phyloP scores from a whole-genome alignment of 163 green algal species.

The Smithsoniella earleae region DNA sequence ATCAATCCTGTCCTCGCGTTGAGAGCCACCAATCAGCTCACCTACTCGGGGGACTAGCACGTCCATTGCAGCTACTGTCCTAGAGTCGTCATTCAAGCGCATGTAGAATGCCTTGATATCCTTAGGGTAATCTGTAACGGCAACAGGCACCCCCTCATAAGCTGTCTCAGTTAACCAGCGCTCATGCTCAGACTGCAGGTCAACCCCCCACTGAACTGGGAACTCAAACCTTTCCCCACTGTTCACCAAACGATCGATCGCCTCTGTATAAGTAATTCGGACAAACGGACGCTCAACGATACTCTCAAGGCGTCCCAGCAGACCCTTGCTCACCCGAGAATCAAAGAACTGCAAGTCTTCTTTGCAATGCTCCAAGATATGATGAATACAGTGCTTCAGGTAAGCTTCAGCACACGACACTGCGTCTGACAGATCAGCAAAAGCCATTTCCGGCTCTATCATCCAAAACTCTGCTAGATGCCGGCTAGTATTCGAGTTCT shows the following conservation, averaged over 20 bases:
- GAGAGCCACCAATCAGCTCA: constrained; percentile 63
- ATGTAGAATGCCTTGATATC: constrained; percentile 98
- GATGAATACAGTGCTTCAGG: constrained; percentile 43
- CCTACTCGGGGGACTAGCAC: constrained; percentile 71
- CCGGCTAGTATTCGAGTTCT: constrained; percentile 87
- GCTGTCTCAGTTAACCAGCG: constrained; percentile 44
- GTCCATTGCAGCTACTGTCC: constrained; percentile 92
- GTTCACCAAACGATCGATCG: constrained; percentile 44
- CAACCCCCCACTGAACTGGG: constrained; percentile 53
- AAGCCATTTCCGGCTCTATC: constrained; percentile 99
- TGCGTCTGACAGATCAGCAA: constrained; percentile 75
- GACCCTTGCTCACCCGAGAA: constrained; percentile 36
- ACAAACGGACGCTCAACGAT: constrained; percentile 31
- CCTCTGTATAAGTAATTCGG: constrained; percentile 55
- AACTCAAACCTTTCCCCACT: constrained; percentile 50
- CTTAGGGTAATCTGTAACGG: constrained; percentile 80
- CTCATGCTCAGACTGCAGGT: constrained; percentile 62
- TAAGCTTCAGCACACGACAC: constrained; percentile 46
- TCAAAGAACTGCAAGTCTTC: constrained; percentile 60
- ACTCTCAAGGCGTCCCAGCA: constrained; percentile 36
- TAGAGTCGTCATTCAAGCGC: constrained; percentile 80
- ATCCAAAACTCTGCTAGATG: constrained; percentile 99
- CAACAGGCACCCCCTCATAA: constrained; percentile 50
- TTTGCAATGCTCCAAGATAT: constrained; percentile 50
- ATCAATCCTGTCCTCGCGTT: constrained; percentile 61